Base-by-base conservation (phyloP, 2,329 filamentous ascomycete genomes). In the Karstenula rhodostoma region DNA sequence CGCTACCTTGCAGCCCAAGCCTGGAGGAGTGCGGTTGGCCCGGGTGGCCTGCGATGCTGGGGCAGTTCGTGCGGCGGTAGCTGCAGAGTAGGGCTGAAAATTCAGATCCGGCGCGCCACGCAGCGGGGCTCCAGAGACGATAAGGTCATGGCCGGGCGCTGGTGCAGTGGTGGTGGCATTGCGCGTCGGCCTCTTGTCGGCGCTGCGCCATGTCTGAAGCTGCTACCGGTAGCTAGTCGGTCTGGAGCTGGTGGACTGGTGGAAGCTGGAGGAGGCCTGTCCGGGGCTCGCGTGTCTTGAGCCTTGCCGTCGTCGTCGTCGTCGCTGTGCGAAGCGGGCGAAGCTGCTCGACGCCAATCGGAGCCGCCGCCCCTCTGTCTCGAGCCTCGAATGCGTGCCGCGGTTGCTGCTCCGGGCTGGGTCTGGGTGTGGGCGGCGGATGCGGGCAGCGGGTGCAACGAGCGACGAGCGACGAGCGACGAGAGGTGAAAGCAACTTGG, bases 1-100 rank as follows among this genome's bases (percentile, higher is more conserved):
- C 56, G 48, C 53, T 58, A 19, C 56, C 49, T 53, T 58, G 55
- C 42, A 23, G 47, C 46, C 7, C n/a, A 13, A 22, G 42, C 32
- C 6, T 49, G 37, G 27, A 15, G 17, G 13, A 47, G 25, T 9
- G 43, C 27, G 40, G 27, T n/a, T 48, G 27, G 29, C 9, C 54
- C n/a, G 27, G 48, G 29, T 40, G 27, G 50, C 35, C 23, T 25
- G 23, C 35, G 50, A 29, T 42, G 29, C 13, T 29, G 19, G 48
- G 17, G 29, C 29, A 13, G 50, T 27, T 53, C 35, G 23, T 53
- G 50, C 50, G 37, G 27, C 50, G 13, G 33, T 15, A 15, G 32
- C n/a, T n/a, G 17, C 9, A 37, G 12, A 37, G 33, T 37, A 37
- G 29, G 48, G 33, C 51, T 54, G 51, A 54, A 54, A 54, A 44